Conservation (phyloP, 352 stramenopile genomes). For the Globisporangium cederbergense region DNA sequence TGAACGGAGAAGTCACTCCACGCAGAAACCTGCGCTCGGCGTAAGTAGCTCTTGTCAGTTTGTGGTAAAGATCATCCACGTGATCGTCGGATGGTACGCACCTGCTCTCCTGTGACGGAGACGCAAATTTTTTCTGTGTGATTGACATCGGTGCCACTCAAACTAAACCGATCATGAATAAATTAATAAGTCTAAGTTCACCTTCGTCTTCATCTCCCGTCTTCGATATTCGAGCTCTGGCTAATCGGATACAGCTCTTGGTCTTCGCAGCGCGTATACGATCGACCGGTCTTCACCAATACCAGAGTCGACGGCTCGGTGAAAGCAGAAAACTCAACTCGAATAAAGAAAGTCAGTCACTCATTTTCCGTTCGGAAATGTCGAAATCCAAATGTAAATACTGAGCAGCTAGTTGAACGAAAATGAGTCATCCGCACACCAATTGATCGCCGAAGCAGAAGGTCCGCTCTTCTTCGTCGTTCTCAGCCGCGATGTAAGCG, state of each 20-base stretch:
- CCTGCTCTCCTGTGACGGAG: not conserved
- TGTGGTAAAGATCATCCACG: too few relatives aligned
- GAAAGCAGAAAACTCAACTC: not conserved
- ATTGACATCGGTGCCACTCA: not conserved
- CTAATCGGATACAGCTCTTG: not conserved
- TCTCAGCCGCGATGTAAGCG: not conserved
- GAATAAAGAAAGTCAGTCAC: not conserved
- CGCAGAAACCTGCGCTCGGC: not conserved
- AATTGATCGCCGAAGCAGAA: conserved; percentile 5
- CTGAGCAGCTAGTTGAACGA: conserved; percentile 2
- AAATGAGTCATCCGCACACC: conserved; percentile 8
- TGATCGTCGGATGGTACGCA: not conserved
- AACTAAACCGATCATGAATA: not conserved
- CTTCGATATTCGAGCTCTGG: not conserved
- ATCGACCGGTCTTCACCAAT: not conserved
- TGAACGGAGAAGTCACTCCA: not conserved
- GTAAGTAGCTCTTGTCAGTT: too few relatives aligned
- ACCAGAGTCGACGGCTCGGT: too few relatives aligned
- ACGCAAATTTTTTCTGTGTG: not conserved
- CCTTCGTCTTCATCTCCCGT: not conserved
- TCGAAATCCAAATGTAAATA: not conserved
- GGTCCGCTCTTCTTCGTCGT: conserved; percentile 6
- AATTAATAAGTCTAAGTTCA: not conserved
- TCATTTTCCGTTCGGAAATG: not conserved
- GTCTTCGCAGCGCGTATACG: not conserved